Percentiles rank a stretch among this genome's conserved stretches.
Evolutionary conservation across 2,329 filamentous ascomycete genomes (phyloP).

Genomic region (Scedosporium apiospermum): DNA sequence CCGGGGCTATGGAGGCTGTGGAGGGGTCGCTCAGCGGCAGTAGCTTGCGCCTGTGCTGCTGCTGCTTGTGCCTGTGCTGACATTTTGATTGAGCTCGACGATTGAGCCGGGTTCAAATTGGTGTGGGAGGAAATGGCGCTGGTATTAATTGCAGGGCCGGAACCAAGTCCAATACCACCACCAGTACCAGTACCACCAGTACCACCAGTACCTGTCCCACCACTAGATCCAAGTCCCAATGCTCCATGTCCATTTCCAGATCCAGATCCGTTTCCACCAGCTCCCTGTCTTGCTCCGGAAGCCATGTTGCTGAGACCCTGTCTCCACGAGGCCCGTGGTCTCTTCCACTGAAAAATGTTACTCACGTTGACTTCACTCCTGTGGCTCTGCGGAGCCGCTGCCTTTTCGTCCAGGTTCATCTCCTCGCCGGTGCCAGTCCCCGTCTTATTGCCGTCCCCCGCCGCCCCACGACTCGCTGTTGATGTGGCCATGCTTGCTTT

Average conservation of each 20-base stretch:
- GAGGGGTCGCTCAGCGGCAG: conserved; percentile 2
- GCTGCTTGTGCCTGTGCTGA: neutral
- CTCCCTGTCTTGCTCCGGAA: neutral
- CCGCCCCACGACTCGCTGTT: conserved; percentile 1
- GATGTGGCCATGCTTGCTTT: conserved; percentile 3
- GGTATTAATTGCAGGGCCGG: neutral
- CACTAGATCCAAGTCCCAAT: neutral
- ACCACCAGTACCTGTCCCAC: neutral
- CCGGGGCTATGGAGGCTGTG: conserved; percentile 4
- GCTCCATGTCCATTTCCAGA: neutral
- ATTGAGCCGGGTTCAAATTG: neutral
- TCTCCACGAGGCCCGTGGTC: conserved; percentile 6
- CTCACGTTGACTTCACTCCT: neutral
- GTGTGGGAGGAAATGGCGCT: neutral
- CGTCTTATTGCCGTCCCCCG: neutral
- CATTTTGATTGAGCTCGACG: neutral
- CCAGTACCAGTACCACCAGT: neutral
- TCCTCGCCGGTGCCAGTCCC: neutral
- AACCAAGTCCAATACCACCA: neutral
- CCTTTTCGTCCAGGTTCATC: conserved; percentile 3
- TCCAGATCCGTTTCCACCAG: neutral
- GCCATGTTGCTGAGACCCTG: neutral
- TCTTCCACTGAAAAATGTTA: conserved; percentile 5
- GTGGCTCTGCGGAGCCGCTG: neutral
- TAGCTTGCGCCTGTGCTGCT: neutral